Evolutionary conservation across 2,329 filamentous ascomycete genomes (phyloP), one percentile per base, ranked within the genome.

Genomic region (Diaporthe sp.): DNA sequence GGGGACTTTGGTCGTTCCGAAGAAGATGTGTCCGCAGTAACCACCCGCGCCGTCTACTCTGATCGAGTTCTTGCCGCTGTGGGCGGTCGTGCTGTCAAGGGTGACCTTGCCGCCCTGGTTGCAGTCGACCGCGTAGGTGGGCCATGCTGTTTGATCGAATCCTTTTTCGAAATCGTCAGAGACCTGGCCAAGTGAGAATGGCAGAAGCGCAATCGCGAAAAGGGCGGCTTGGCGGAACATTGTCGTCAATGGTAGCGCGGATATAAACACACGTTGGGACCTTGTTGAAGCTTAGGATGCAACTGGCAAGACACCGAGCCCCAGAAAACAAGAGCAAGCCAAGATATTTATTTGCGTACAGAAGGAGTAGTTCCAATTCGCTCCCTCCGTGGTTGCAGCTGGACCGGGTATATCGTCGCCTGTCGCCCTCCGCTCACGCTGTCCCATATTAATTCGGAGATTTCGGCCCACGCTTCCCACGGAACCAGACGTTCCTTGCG

Each of bases 1-100:
- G 0, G 90, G 90, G 3, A 92, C 83, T 61, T 87, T 86, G 1
- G 84, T 89, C 1, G 90, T 92, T 75, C 90, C 90, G 75, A 92
- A 88, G 82, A 92, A 92, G 61, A 91, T 89, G 79, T 92, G 90
- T 34, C 89, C 89, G 74, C 89, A 90, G 81, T 87, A 90, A 6
- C 89, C 89, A 57, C 88, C 87, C 0, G 87, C 87, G 58, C 88
- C 88, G 61, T 85, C 86, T 25, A 90, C 89, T 61, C 85, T 85
- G 6, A 90, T 85, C 0, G 88, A 91, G 80, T 89, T 90, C 79
- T 83, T 88, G 57, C 89, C 90, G 74, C 86, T 90, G 79, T 91
- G 89, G 0, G 88, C 89, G 0, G 85, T 89, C 53, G 89, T 84
- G 77, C 83, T 91, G 79, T 92, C 90, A 17, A 92, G 88, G 2